phyloP scores from a whole-genome alignment of 2,329 filamentous ascomycete species.

The Colletotrichum paranaense region DNA sequence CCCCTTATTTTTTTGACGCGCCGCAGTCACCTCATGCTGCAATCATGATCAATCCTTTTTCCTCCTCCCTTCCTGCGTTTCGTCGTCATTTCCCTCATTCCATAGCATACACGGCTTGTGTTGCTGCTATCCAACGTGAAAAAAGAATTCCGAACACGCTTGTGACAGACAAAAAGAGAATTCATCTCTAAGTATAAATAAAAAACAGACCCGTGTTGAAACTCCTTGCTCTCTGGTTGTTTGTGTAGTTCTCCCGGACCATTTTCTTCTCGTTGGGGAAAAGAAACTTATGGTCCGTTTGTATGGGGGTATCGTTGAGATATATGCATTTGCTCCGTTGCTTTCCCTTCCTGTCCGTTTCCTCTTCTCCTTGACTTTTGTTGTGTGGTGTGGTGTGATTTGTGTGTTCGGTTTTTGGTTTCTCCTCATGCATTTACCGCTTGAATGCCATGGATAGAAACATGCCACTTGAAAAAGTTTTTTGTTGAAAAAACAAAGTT shows the following conservation, averaged over 20 bases:
- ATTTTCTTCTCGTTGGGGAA: constrained; percentile 26
- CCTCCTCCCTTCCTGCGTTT: constrained; percentile 1
- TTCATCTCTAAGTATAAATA: constrained; percentile 4
- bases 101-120: constrained; percentile 21
- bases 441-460: constrained; percentile 22
- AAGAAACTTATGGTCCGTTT: constrained; percentile 32
- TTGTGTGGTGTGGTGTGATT: constrained; percentile 36
- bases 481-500: constrained; percentile 43
- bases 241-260: constrained; percentile 10
- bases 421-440: constrained; percentile 3
- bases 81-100: constrained; percentile 6
- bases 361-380: constrained; percentile 37
- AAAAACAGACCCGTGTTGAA: constrained; percentile 33
- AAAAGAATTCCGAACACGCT: not conserved
- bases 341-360: constrained; percentile 29
- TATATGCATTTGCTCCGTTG: constrained; percentile 43
- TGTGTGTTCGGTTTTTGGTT: constrained; percentile 33
- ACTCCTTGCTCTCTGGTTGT: constrained; percentile 27
- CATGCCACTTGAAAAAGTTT: constrained; percentile 33
- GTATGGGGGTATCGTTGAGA: constrained; percentile 55
- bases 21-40: not conserved
- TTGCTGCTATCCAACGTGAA: constrained; percentile 4
- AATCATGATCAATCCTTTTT: not conserved
- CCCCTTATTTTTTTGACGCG: not conserved
- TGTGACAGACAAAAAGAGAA: constrained; percentile 2